These are phyloP conservation scores for Starmera quercuum DNA, from an alignment of 805 yeast species.

Conservation along the genomic window DNA sequence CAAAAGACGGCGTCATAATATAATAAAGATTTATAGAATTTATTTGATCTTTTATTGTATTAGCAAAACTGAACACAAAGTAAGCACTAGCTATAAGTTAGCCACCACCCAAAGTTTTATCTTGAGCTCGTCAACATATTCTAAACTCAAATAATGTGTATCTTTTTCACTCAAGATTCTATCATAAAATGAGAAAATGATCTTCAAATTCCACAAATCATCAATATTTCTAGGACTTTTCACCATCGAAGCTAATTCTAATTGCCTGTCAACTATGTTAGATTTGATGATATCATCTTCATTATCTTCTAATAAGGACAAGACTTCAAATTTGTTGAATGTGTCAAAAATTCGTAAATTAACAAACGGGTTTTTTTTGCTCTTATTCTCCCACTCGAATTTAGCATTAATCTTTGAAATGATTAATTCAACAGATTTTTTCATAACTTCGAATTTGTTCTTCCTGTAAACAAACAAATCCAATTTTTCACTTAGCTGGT, in stretches of 20 bases:
- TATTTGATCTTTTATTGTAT: too few relatives aligned
- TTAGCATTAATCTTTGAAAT: conserved; percentile 13
- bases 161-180: conserved; percentile 25
- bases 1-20: conserved; percentile 15
- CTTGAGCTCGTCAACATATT: conserved; percentile 47
- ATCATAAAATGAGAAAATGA: conserved; percentile 57
- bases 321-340: conserved; percentile 12
- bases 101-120: conserved; percentile 28
- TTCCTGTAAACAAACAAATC: conserved; percentile 43
- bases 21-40: neutral
- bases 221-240: conserved; percentile 34
- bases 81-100: neutral
- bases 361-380: conserved; percentile 3
- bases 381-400: conserved; percentile 6
- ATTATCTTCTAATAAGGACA: conserved; percentile 5
- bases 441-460: conserved; percentile 21
- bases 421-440: conserved; percentile 25
- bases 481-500: conserved; percentile 20
- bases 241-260: conserved; percentile 41
- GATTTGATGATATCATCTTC: conserved; percentile 23
- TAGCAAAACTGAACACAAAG: too few relatives aligned
- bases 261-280: conserved; percentile 46
- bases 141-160: conserved; percentile 34
- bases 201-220: conserved; percentile 56
- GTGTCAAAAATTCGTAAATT: conserved; percentile 8